A percentile compares a stretch with the other conserved stretches of the same genome.
These are phyloP conservation scores for Suhomyces wounanorum DNA, from an alignment of 1,139 yeast species.

Conservation along the genomic window DNA sequence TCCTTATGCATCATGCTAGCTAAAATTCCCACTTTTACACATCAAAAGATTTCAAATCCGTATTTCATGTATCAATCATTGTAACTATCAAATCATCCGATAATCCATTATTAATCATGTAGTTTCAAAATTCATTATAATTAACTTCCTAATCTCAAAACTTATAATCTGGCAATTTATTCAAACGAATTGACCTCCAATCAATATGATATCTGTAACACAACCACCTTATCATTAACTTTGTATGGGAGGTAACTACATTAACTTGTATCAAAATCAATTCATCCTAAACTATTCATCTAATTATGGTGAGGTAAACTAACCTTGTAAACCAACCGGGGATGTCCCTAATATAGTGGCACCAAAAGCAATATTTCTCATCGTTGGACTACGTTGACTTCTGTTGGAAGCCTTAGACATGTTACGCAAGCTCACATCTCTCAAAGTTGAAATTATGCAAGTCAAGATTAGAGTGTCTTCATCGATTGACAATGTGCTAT, in stretches of 20 bases:
- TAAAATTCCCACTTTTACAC: background rate
- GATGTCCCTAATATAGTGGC: background rate
- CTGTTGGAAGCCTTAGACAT: background rate
- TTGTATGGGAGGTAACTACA: background rate
- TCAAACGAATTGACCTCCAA: background rate
- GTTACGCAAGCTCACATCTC: slow-evolving; percentile 36
- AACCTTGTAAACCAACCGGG: background rate
- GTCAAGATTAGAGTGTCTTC: slow-evolving; percentile 35
- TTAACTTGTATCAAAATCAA: background rate
- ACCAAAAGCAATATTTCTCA: background rate
- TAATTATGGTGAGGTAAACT: background rate
- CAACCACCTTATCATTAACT: background rate
- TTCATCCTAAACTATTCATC: no score
- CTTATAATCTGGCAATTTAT: background rate
- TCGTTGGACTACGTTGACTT: background rate
- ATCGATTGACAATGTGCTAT: slow-evolving; percentile 36
- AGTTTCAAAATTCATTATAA: background rate
- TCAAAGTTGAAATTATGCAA: slow-evolving; percentile 33
- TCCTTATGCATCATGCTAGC: slow-evolving; percentile 23
- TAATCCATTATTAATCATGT: background rate
- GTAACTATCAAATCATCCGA: slow-evolving; percentile 2
- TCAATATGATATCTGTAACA: background rate
- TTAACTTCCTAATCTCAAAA: background rate
- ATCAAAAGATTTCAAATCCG: slow-evolving; percentile 1
- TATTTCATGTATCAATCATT: slow-evolving; percentile 1